Evolutionary conservation across 2,329 filamentous ascomycete genomes (phyloP).

Genomic region (Fusarium graminum): DNA sequence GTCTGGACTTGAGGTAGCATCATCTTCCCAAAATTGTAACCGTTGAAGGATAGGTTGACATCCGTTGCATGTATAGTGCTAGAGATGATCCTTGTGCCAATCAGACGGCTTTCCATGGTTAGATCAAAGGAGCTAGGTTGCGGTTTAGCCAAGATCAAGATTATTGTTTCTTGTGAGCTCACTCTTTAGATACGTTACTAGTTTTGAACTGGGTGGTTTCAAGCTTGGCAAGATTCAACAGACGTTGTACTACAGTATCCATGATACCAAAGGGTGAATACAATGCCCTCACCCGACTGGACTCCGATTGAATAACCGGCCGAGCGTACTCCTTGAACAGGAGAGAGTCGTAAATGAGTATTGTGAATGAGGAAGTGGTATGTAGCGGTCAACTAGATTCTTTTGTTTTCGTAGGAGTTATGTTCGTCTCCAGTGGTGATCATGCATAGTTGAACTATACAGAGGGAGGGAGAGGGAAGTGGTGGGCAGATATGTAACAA

Average conservation of each 20-base stretch:
- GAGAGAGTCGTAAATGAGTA: slow-evolving; percentile 45
- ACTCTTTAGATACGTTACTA: slow-evolving; percentile 50
- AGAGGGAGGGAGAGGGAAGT: not conserved
- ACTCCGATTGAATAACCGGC: slow-evolving; percentile 31
- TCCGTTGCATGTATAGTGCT: slow-evolving; percentile 50
- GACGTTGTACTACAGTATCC: slow-evolving; percentile 49
- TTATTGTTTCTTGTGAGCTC: slow-evolving; percentile 9
- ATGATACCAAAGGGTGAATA: slow-evolving; percentile 38
- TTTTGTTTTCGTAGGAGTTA: not conserved
- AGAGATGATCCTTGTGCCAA: slow-evolving; percentile 50
- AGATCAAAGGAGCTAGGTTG: slow-evolving; percentile 49
- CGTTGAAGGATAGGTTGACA: slow-evolving; percentile 51
- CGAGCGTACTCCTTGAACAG: slow-evolving; percentile 48
- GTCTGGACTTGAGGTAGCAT: slow-evolving; percentile 50
- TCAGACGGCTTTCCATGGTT: slow-evolving; percentile 49
- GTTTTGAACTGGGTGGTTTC: slow-evolving; percentile 51
- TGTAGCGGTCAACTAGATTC: not conserved
- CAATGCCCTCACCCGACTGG: not conserved
- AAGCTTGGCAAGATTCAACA: slow-evolving; percentile 48
- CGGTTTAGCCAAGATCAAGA: not conserved
- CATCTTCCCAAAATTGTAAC: slow-evolving; percentile 49
- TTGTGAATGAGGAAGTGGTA: slow-evolving; percentile 7
- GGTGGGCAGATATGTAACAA: not conserved
- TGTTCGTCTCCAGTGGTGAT: not conserved
- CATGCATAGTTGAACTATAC: not conserved